Evolutionary conservation across 257 asterid species (phyloP).

Genomic region (Solanum neorickii): DNA sequence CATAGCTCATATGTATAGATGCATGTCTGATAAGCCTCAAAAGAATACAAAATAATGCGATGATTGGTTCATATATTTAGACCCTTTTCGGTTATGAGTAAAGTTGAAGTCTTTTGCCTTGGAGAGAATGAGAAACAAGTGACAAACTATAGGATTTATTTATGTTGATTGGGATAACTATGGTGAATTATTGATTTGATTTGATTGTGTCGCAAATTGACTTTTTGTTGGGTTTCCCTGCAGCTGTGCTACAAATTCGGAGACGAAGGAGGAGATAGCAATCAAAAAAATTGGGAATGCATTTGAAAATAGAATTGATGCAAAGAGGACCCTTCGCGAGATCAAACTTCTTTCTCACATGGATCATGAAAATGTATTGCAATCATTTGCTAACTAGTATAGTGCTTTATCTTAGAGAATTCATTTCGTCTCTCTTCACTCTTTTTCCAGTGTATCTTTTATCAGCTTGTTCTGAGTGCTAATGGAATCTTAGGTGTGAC

Average conservation of each 20-base stretch:
- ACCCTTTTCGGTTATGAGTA: neutral
- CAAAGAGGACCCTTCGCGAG: slow-evolving; percentile 74
- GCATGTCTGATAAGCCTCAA: neutral
- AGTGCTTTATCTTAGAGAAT: neutral
- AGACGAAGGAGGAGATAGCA: slow-evolving; percentile 70
- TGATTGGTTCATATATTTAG: neutral
- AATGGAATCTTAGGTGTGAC: neutral
- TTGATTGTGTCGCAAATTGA: neutral
- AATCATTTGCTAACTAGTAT: too few species aligned
- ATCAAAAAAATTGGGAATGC: slow-evolving; percentile 86
- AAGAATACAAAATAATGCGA: neutral
- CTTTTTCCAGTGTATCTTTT: neutral
- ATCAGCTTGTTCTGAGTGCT: neutral
- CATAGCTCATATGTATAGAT: neutral
- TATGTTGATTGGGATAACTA: neutral
- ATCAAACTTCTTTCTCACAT: slow-evolving; percentile 85
- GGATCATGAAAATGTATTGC: slow-evolving; percentile 74
- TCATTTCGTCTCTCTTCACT: neutral
- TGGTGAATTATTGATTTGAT: neutral
- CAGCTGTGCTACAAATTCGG: slow-evolving; percentile 66
- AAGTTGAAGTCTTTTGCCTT: neutral
- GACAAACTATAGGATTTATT: neutral
- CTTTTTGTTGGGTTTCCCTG: neutral
- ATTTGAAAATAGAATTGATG: slow-evolving; percentile 80
- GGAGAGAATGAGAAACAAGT: neutral